These are phyloP conservation scores for Isoetes engelmannii DNA, from an alignment of 83 land plant genomes.

Conservation along the genomic window DNA sequence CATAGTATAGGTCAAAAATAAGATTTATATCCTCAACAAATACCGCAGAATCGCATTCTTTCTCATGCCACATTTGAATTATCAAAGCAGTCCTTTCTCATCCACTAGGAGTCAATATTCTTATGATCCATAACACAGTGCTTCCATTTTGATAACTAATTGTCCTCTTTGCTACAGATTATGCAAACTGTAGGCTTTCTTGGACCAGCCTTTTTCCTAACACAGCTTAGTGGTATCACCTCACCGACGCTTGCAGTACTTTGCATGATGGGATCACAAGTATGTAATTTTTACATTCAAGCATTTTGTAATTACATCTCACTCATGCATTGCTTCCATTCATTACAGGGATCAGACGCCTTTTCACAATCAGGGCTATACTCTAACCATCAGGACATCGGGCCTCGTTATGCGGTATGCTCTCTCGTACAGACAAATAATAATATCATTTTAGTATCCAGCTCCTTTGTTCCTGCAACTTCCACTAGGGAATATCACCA, in stretches of 20 bases:
- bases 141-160: not conserved
- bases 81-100: too few relatives aligned
- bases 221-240: conserved; percentile 72
- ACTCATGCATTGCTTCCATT: too few relatives aligned
- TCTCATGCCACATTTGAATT: too few relatives aligned
- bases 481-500: conserved; percentile 3
- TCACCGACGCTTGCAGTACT: conserved; percentile 79
- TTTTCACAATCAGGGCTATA: conserved; percentile 95
- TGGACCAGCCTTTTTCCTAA: conserved; percentile 95
- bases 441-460: not conserved
- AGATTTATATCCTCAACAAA: too few relatives aligned
- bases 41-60: too few relatives aligned
- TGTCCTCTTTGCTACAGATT: conserved; percentile 42
- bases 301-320: too few relatives aligned
- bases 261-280: conserved; percentile 99
- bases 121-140: not conserved
- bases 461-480: not conserved
- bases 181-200: conserved; percentile 97
- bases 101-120: not conserved
- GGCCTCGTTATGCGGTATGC: conserved; percentile 95
- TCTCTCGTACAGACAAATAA: not conserved
- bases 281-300: conserved; percentile 17
- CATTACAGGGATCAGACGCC: conserved; percentile 77
- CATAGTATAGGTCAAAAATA: too few relatives aligned
- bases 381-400: conserved; percentile 96